Base-by-base conservation (phyloP, 2,329 filamentous ascomycete genomes). In the Sporothrix pallida region DNA sequence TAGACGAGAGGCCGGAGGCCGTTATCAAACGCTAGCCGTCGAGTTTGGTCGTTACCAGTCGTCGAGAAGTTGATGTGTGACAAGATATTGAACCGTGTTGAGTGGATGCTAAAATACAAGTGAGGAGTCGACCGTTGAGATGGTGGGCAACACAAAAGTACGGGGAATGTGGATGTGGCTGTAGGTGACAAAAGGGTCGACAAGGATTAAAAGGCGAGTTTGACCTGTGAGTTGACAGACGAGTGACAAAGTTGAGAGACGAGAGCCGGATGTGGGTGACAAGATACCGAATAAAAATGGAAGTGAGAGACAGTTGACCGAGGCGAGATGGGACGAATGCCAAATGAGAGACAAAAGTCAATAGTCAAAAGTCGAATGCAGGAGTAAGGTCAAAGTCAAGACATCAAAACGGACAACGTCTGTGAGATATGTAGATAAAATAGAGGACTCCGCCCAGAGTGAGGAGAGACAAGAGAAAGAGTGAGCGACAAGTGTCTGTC, bases 361-460 rank as follows among this genome's bases (percentile, higher is more conserved):
- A 9, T 3, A 37, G 65, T 7, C 4, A 8, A 12, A 54, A 23
- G 42, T 50, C 10, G n/a, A n/a, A n/a, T 4, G 9, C 8, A 52
- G 62, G 5, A 50, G 23, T 20, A 62, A 56, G 62, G 31, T 5
- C 31, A 37, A 37, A 37, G 4, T 7, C 31, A 37, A 68, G 60
- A 65, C 20, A 52, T 62, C 23, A 31, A 60, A 70, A 37, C 2
- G 26, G 31, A 63, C 58, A 44, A 48, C 42, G 42, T 17, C 42
- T 48, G 20, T 23, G 62, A 26, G 42, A 67, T 67, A 67, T 48
- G 62, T 48, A 67, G 62, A 67, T 67, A 26, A 67, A 67, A 44
- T 42, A 48, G 62, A n/a, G n/a, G 6, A 17, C 20, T 8, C 20
- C 9, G n/a, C 52, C 52, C 31, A 37, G 31, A 37, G 42, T 48